These are phyloP conservation scores for Tilletia horrida DNA, from an alignment of 1,284 basidiomycete species.

Conservation along the genomic window DNA sequence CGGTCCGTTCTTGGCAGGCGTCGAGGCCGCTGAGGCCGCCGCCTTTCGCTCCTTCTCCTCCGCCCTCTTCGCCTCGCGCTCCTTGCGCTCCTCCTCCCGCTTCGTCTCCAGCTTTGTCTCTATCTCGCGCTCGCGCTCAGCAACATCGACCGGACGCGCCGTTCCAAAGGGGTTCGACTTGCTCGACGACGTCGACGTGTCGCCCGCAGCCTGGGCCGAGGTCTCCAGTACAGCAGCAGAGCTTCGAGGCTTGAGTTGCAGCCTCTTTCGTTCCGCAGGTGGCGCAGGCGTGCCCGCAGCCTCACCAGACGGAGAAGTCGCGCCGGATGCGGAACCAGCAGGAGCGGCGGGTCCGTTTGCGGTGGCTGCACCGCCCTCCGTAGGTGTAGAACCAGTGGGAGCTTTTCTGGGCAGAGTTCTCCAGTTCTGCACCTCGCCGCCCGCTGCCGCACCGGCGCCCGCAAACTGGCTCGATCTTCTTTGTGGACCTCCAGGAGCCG, in stretches of 20 bases:
- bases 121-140: conserved; percentile 71
- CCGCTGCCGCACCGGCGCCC: conserved; percentile 15
- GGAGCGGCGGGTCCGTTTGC: conserved; percentile 1
- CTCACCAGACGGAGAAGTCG: conserved; percentile 18
- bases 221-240: conserved; percentile 59
- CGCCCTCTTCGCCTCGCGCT: conserved; percentile 42
- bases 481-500: not conserved
- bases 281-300: conserved; percentile 27
- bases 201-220: conserved; percentile 60
- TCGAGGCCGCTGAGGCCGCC: conserved; percentile 19
- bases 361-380: conserved; percentile 17
- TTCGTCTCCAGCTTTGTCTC: conserved; percentile 57
- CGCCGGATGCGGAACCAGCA: conserved; percentile 5
- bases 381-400: conserved; percentile 27
- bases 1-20: conserved; percentile 13
- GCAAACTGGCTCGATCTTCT: conserved; percentile 14
- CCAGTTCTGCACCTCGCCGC: conserved; percentile 36
- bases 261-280: conserved; percentile 48
- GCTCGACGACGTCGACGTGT: conserved; percentile 26
- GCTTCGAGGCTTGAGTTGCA: conserved; percentile 51
- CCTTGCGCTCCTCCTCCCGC: conserved; percentile 15
- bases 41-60: conserved; percentile 31
- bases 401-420: conserved; percentile 29
- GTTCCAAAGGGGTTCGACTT: conserved; percentile 73
- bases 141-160: conserved; percentile 84